Evolutionary conservation across 495 filamentous ascomycete species (phyloP), one percentile per base, ranked within the genome.

Genomic region (Hypoxylon fragiforme): DNA sequence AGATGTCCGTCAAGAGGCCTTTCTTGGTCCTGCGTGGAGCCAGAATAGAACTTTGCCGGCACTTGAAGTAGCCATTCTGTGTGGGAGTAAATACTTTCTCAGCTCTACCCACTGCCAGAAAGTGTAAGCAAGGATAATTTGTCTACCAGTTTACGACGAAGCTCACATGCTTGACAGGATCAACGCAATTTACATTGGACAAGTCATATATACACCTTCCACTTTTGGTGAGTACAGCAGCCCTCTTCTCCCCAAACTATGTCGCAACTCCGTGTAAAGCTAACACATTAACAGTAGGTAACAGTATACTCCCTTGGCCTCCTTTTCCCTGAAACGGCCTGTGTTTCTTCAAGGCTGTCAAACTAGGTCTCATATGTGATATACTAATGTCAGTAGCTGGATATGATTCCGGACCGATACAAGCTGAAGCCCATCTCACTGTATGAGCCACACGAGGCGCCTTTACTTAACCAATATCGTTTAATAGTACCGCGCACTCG

Each of bases 401-500:
- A 89, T 62, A 81, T 90, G 21, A 73, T 90, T 43, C 85, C 86
- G 2, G 86, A 90, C 65, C 81, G 81, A 32, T 89, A 89, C 68
- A 90, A 90, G 65, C 78, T 82, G 63, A 81, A 81, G 53, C 83
- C 84, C 3, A 88, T 89, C 44, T 83, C 84, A 2, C 66, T 90
- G 3, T 90, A 89, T 60, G 77, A 86, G 50, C 86, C 86, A 12
- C 68, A 79, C 11, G 77, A 81, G 50, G 84, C 83, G 5, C 81
- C 82, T 3, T 62, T 87, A 7, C 74, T 90, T 7, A 90, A 90
- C 62, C 86, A 90, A 59, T 90, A 90, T 62, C 84, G 86, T 0
- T 71, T 90, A 2, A 80, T 86, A 40, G 86, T 89, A 12, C 86
- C 86, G 7, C 74, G 84, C 28, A 88, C 81, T 3, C 74, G 86